phyloP scores from a whole-genome alignment of 2,329 filamentous ascomycete species.

The Fusarium staphyleae region DNA sequence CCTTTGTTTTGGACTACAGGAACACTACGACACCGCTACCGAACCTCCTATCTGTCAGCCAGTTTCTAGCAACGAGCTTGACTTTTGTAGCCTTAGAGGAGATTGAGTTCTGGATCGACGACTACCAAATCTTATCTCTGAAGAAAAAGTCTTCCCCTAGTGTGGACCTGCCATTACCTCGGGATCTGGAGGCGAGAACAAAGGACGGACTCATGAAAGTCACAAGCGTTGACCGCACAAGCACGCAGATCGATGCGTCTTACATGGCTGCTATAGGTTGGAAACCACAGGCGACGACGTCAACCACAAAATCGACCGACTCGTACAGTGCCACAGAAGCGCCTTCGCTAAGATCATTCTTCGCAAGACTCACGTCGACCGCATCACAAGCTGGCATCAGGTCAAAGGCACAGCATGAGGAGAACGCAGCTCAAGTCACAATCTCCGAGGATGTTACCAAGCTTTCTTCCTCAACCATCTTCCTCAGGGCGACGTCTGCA shows the following conservation, averaged over 20 bases:
- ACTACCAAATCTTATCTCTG: slow-evolving; percentile 79
- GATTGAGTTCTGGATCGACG: slow-evolving; percentile 90
- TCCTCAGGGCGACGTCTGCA: slow-evolving; percentile 86
- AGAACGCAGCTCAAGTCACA: slow-evolving; percentile 66
- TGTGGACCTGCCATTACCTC: slow-evolving; percentile 73
- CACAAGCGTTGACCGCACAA: slow-evolving; percentile 78
- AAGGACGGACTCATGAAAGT: slow-evolving; percentile 91
- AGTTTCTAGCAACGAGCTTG: slow-evolving; percentile 92
- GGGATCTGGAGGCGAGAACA: slow-evolving; percentile 81
- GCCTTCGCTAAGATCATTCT: slow-evolving; percentile 78
- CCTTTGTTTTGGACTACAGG: slow-evolving; percentile 94
- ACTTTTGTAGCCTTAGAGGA: slow-evolving; percentile 91
- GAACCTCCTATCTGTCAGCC: slow-evolving; percentile 82
- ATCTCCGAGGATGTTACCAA: slow-evolving; percentile 76
- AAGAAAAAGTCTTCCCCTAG: slow-evolving; percentile 87
- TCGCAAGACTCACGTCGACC: slow-evolving; percentile 73
- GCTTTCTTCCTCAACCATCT: slow-evolving; percentile 78
- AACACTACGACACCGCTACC: slow-evolving; percentile 88
- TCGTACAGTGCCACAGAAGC: slow-evolving; percentile 57
- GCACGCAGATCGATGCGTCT: slow-evolving; percentile 88
- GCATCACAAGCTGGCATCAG: slow-evolving; percentile 59
- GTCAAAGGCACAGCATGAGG: slow-evolving; percentile 66
- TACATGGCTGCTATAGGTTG: slow-evolving; percentile 90
- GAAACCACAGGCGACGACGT: slow-evolving; percentile 64
- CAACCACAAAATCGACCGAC: slow-evolving; percentile 54